Evolutionary conservation across 164 flowering plant species (phyloP).

Genomic region (Sextonia rubra): DNA sequence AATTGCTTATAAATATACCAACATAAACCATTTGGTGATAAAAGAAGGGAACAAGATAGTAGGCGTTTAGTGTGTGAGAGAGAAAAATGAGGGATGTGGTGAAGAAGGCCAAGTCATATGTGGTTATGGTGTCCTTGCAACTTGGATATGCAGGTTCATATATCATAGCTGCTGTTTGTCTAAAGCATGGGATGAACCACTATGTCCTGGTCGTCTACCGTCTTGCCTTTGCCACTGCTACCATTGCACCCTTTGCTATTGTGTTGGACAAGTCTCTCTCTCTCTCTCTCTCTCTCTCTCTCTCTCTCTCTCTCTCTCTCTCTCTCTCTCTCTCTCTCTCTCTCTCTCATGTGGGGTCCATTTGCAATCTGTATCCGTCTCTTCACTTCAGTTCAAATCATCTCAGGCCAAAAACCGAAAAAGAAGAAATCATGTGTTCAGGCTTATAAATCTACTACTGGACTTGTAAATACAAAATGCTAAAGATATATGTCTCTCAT

Average conservation of each 20-base stretch:
- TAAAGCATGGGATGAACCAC: constrained; percentile 71
- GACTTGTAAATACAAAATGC: too few species aligned
- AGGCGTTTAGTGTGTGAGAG: not conserved
- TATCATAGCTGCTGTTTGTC: constrained; percentile 52
- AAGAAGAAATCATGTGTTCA: too few species aligned
- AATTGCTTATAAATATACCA: not conserved
- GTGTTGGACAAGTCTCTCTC: constrained; percentile 54
- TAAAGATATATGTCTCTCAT: too few species aligned
- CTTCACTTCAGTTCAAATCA: too few species aligned
- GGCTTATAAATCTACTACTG: too few species aligned
- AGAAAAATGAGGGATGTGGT: constrained; percentile 7
- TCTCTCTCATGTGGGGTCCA: too few species aligned
- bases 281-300: not conserved
- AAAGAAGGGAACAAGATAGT: not conserved
- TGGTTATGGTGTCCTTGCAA: constrained; percentile 72
- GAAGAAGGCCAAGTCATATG: constrained; percentile 46
- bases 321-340: too few species aligned
- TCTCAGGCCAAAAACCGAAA: too few species aligned
- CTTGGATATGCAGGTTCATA: constrained; percentile 88
- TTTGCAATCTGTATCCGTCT: too few species aligned
- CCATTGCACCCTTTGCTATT: constrained; percentile 67
- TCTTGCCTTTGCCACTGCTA: constrained; percentile 54
- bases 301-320: constrained; percentile 2
- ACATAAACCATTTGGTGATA: too few species aligned
- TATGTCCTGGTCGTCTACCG: constrained; percentile 71